These are phyloP conservation scores for Aspergillus sergii DNA, from an alignment of 2,329 filamentous ascomycete genomes.

Conservation along the genomic window DNA sequence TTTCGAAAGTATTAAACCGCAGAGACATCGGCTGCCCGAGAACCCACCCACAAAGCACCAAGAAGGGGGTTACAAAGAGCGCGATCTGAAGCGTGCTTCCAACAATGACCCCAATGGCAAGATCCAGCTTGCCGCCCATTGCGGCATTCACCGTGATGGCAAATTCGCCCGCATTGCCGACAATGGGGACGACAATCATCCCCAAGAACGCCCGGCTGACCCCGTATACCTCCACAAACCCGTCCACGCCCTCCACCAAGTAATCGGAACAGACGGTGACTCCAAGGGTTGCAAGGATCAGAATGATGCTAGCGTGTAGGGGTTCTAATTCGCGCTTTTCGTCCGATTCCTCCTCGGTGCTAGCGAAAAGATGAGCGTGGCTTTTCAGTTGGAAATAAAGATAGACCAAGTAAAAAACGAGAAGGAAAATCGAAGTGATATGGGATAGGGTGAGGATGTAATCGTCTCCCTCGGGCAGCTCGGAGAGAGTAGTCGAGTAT, in stretches of 20 bases:
- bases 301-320: conserved; percentile 18
- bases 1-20: conserved; percentile 23
- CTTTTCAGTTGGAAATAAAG: conserved; percentile 56
- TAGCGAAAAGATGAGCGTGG: conserved; percentile 20
- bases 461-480: conserved; percentile 9
- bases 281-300: conserved; percentile 22
- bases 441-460: conserved; percentile 45
- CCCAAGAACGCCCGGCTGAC: conserved; percentile 61
- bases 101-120: conserved; percentile 58
- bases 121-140: conserved; percentile 61
- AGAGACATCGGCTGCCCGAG: conserved; percentile 52
- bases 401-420: conserved; percentile 57
- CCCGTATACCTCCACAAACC: conserved; percentile 53
- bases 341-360: conserved; percentile 15
- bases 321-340: conserved; percentile 17
- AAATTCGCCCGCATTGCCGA: conserved; percentile 60
- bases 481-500: conserved; percentile 18
- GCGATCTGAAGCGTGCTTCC: conserved; percentile 60
- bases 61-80: conserved; percentile 58
- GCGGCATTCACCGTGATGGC: conserved; percentile 58
- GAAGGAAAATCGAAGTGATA: conserved; percentile 57
- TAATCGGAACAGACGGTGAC: conserved; percentile 29
- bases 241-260: conserved; percentile 58
- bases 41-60: conserved; percentile 60
- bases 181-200: conserved; percentile 59